Evolutionary conservation across 768 basidiomycete species (phyloP).

Genomic region (Calvatia gigantea): DNA sequence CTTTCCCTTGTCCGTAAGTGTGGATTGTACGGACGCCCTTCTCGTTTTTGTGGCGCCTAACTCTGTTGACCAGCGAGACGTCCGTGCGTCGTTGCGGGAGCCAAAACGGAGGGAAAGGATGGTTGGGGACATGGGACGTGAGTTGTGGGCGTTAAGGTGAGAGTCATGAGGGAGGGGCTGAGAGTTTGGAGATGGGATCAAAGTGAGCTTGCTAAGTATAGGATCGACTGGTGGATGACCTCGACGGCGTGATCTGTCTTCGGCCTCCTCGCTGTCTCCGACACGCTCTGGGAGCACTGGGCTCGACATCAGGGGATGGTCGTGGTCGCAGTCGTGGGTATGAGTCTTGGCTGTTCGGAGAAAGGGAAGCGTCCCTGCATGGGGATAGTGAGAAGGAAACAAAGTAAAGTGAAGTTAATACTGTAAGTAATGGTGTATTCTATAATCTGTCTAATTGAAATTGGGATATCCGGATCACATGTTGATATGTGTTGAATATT

Average conservation of each 20-base stretch:
- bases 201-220: slow-evolving; percentile 7
- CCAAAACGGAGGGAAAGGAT: slow-evolving; percentile 11
- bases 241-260: background rate
- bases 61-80: slow-evolving; percentile 17
- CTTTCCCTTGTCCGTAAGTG: slow-evolving; percentile 28
- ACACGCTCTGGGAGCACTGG: background rate
- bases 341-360: background rate
- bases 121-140: slow-evolving; percentile 9
- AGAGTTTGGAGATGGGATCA: slow-evolving; percentile 12
- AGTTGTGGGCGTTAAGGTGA: background rate
- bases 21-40: slow-evolving; percentile 18
- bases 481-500: background rate
- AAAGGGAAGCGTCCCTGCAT: background rate
- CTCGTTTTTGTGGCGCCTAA: slow-evolving; percentile 15
- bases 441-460: background rate
- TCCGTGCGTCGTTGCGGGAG: background rate
- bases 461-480: too few species aligned
- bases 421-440: too few species aligned
- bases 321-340: background rate
- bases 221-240: background rate
- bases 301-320: background rate
- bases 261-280: slow-evolving; percentile 9
- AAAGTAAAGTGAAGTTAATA: too few species aligned
- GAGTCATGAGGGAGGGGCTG: slow-evolving; percentile 4
- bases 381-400: background rate